A percentile compares a stretch with the other conserved stretches of the same genome.
Conservation (phyloP, 176 grass and related monocot species). For the Puccinellia tenuiflora region DNA sequence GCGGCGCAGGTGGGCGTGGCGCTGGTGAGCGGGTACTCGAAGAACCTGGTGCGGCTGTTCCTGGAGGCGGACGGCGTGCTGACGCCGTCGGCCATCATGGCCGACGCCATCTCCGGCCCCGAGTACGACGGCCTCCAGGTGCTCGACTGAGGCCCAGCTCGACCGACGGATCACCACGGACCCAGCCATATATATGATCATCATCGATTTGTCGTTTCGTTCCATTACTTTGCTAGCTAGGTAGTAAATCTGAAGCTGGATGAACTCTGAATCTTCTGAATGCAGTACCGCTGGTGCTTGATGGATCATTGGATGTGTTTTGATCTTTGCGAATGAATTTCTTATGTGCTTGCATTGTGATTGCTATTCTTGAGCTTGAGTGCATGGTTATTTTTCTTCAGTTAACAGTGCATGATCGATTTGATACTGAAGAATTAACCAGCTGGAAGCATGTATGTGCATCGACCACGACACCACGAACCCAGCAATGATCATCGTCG, state of each 20-base stretch:
- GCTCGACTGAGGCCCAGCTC: conserved; percentile 17
- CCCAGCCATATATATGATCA: neutral
- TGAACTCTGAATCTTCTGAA: neutral
- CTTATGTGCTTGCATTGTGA: no score
- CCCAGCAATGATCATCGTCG: no score
- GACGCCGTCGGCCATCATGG: conserved; percentile 27
- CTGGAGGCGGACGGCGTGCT: conserved; percentile 31
- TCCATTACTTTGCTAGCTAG: neutral
- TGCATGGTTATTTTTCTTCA: no score
- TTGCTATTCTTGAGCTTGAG: no score
- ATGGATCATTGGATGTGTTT: no score
- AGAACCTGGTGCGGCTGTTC: conserved; percentile 47
- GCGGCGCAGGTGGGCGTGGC: conserved; percentile 32
- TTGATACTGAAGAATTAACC: no score
- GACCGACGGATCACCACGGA: neutral
- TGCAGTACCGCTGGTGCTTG: no score
- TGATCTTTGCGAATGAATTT: no score
- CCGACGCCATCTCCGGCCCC: conserved; percentile 20
- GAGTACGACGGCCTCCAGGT: conserved; percentile 45
- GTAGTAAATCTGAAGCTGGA: neutral
- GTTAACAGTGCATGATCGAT: no score
- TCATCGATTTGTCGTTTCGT: neutral
- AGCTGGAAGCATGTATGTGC: no score
- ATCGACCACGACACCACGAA: no score
- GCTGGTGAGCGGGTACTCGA: conserved; percentile 46